phyloP scores from a whole-genome alignment of 305 asterid species.

The Salvia sclarea region DNA sequence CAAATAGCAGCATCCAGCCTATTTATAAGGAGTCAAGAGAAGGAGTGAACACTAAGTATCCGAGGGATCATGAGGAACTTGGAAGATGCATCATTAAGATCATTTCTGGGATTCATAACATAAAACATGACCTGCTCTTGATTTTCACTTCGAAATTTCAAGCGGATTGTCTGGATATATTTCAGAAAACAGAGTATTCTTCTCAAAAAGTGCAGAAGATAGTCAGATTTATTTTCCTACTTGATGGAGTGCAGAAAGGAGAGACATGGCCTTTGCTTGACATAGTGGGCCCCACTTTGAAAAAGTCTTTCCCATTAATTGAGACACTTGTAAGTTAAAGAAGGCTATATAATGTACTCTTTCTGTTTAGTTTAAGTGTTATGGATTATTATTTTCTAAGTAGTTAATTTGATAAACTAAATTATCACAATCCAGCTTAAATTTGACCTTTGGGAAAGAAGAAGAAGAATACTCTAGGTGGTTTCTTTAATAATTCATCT shows the following conservation, averaged over 20 bases:
- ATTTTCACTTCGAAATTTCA: constrained; percentile 66
- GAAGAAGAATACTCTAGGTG: constrained; percentile 1
- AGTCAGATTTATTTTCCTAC: constrained; percentile 55
- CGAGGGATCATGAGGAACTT: constrained; percentile 57
- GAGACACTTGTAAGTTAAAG: constrained; percentile 64
- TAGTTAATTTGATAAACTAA: not conserved
- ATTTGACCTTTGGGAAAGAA: not conserved
- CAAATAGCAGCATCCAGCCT: constrained; percentile 45
- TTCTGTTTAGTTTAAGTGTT: constrained; percentile 6
- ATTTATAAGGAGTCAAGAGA: constrained; percentile 55
- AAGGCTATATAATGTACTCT: constrained; percentile 18
- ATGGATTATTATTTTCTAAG: constrained; percentile 6
- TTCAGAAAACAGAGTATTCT: constrained; percentile 56
- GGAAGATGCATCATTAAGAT: constrained; percentile 84
- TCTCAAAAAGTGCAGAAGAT: constrained; percentile 55
- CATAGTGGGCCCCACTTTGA: constrained; percentile 76
- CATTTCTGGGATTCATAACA: constrained; percentile 58
- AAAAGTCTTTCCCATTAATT: constrained; percentile 56
- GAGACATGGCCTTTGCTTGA: constrained; percentile 86
- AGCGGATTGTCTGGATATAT: constrained; percentile 59
- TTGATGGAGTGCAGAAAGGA: constrained; percentile 75
- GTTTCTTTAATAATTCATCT: not conserved
- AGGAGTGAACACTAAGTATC: constrained; percentile 48
- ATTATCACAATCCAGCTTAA: not conserved
- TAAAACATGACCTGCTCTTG: constrained; percentile 56